Evolutionary conservation across 2,329 filamentous ascomycete species (phyloP).

Genomic region (Ascochyta viciae-villosae): DNA sequence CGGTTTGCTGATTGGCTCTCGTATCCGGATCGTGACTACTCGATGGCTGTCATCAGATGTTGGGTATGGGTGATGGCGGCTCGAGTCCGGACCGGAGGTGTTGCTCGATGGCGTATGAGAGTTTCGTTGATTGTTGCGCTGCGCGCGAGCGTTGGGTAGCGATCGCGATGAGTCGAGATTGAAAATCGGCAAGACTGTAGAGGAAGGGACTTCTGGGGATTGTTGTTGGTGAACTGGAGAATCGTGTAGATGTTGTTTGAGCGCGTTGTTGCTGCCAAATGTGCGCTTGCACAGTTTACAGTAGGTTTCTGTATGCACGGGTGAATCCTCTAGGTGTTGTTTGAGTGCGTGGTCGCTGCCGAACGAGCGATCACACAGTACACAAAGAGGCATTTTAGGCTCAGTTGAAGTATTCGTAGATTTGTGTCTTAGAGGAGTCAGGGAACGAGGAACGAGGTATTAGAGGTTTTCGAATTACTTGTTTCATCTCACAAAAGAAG

Average conservation of each 20-base stretch:
- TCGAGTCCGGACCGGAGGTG: not conserved
- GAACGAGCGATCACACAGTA: constrained; percentile 1
- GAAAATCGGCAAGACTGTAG: not conserved
- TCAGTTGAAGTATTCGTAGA: not conserved
- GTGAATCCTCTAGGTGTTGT: constrained; percentile 1
- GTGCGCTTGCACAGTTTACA: not conserved
- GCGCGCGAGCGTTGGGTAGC: not conserved
- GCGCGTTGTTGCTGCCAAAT: not conserved
- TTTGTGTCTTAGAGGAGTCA: not conserved
- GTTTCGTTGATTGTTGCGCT: not conserved
- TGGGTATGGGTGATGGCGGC: too few species aligned
- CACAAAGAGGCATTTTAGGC: constrained; percentile 1
- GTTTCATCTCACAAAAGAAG: not conserved
- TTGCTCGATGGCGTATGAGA: not conserved
- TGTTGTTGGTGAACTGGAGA: constrained; percentile 3
- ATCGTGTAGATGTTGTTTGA: constrained; percentile 3
- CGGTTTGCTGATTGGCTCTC: too few species aligned
- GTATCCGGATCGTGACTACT: too few species aligned
- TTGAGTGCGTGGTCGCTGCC: constrained; percentile 2
- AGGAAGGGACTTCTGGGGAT: not conserved
- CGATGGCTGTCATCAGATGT: too few species aligned
- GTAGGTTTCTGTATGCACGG: not conserved
- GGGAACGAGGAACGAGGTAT: not conserved
- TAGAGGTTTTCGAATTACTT: not conserved
- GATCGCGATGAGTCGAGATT: not conserved